A percentile compares a stretch with the other conserved stretches of the same genome.
Evolutionary conservation across 805 yeast genomes (phyloP).

Genomic region (Wickerhamomyces tratensis): DNA sequence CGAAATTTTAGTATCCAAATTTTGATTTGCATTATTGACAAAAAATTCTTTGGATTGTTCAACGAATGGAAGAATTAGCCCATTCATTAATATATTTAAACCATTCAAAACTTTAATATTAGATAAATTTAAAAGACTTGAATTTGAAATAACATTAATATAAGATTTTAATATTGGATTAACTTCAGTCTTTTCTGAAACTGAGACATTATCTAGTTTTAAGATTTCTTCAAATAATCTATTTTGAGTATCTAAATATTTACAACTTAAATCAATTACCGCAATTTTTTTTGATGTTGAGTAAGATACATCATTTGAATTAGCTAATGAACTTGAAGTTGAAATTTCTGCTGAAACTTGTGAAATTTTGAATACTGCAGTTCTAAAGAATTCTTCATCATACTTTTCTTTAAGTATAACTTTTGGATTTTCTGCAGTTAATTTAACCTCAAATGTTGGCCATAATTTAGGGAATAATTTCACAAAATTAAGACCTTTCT

Average conservation of each 20-base stretch:
- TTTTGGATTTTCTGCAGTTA: slow-evolving; percentile 30
- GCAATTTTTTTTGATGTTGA: slow-evolving; percentile 6
- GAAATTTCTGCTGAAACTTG: slow-evolving; percentile 8
- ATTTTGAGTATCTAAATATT: slow-evolving; percentile 9
- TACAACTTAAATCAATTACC: slow-evolving; percentile 6
- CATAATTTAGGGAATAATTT: slow-evolving; percentile 15
- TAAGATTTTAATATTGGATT: slow-evolving; percentile 6
- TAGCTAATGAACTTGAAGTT: slow-evolving; percentile 12
- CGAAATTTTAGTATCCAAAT: background rate
- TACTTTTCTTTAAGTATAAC: slow-evolving; percentile 22
- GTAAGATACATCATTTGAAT: slow-evolving; percentile 14
- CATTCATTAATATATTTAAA: slow-evolving; percentile 11
- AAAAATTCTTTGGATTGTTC: background rate
- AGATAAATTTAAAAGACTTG: slow-evolving; percentile 17
- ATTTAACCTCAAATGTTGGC: slow-evolving; percentile 24
- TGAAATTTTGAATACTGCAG: slow-evolving; percentile 18
- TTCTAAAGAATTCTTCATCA: slow-evolving; percentile 19
- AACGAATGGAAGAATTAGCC: background rate
- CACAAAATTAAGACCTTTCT: background rate
- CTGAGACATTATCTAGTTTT: slow-evolving; percentile 6
- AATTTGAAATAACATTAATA: slow-evolving; percentile 3
- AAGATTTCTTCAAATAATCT: slow-evolving; percentile 3
- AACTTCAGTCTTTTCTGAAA: slow-evolving; percentile 7
- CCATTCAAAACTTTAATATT: slow-evolving; percentile 22
- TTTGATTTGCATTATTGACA: too few relatives aligned